Evolutionary conservation across 2,329 filamentous ascomycete genomes (phyloP).

Genomic region (Bipolaris bicolor): DNA sequence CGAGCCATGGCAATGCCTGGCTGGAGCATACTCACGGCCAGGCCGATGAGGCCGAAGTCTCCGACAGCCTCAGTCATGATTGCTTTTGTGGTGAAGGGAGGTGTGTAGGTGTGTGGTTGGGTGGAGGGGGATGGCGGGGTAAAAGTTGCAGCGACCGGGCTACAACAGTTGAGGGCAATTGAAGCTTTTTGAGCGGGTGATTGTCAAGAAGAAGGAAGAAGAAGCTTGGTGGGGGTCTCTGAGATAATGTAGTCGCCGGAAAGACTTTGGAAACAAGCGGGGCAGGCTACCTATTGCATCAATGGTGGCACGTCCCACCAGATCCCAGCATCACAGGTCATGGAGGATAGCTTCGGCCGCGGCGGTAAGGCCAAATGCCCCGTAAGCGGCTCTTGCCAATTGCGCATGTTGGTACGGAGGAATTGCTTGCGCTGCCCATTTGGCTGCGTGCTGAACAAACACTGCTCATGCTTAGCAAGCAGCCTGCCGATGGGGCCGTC

Average conservation of each 20-base stretch:
- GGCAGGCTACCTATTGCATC: slow-evolving; percentile 38
- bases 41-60: slow-evolving; percentile 61
- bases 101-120: slow-evolving; percentile 7
- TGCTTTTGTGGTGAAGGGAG: slow-evolving; percentile 19
- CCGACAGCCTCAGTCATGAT: slow-evolving; percentile 52
- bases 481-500: not conserved
- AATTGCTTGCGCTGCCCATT: slow-evolving; percentile 11
- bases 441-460: slow-evolving; percentile 13
- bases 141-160: slow-evolving; percentile 39
- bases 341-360: slow-evolving; percentile 34
- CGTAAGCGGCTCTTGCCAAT: slow-evolving; percentile 24
- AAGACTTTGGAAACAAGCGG: slow-evolving; percentile 43
- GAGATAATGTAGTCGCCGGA: slow-evolving; percentile 46
- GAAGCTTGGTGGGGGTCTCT: slow-evolving; percentile 32
- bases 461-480: slow-evolving; percentile 15
- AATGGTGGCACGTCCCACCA: slow-evolving; percentile 31
- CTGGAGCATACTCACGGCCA: slow-evolving; percentile 49
- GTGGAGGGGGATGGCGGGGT: slow-evolving; percentile 31
- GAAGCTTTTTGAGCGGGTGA: slow-evolving; percentile 27
- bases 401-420: slow-evolving; percentile 8
- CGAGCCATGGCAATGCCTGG: not conserved
- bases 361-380: slow-evolving; percentile 29
- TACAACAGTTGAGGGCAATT: slow-evolving; percentile 38
- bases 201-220: slow-evolving; percentile 29
- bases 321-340: slow-evolving; percentile 12